Evolutionary conservation across 306 rosid genomes (phyloP).

Genomic region (Begonia fuchsioides): DNA sequence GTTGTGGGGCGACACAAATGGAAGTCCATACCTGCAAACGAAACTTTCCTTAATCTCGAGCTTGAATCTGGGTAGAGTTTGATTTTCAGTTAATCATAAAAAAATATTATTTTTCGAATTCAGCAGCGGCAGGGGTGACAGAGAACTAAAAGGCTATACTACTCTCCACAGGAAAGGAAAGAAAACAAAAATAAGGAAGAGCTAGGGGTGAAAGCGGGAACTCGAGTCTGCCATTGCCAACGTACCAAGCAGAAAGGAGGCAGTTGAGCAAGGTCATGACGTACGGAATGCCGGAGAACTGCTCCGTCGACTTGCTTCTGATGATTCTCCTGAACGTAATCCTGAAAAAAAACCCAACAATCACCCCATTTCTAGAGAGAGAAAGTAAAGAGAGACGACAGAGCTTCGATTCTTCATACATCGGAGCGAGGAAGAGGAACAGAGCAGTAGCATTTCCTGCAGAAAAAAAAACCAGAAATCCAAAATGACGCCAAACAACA

Average conservation of each 20-base stretch:
- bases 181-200: neutral
- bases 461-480: slow-evolving; percentile 8
- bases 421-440: slow-evolving; percentile 87
- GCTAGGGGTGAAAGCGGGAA: neutral
- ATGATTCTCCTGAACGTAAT: slow-evolving; percentile 76
- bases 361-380: neutral
- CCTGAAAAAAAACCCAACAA: slow-evolving; percentile 14
- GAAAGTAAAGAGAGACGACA: slow-evolving; percentile 1
- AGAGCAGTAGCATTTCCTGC: slow-evolving; percentile 80
- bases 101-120: no score
- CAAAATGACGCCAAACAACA: neutral
- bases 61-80: no score
- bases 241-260: slow-evolving; percentile 81
- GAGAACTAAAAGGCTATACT: no score
- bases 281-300: slow-evolving; percentile 86
- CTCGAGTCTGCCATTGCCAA: neutral
- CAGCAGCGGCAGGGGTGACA: no score
- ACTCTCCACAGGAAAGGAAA: no score
- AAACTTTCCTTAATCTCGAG: no score
- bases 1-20: slow-evolving; percentile 76
- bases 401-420: slow-evolving; percentile 17
- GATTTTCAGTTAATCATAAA: no score
- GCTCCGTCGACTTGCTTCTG: slow-evolving; percentile 39
- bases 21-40: slow-evolving; percentile 68
- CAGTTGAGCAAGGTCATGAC: slow-evolving; percentile 77